Evolutionary conservation across 306 rosid species (phyloP), one percentile per base, ranked within the genome.

Genomic region (Ormosia semicastrata): DNA sequence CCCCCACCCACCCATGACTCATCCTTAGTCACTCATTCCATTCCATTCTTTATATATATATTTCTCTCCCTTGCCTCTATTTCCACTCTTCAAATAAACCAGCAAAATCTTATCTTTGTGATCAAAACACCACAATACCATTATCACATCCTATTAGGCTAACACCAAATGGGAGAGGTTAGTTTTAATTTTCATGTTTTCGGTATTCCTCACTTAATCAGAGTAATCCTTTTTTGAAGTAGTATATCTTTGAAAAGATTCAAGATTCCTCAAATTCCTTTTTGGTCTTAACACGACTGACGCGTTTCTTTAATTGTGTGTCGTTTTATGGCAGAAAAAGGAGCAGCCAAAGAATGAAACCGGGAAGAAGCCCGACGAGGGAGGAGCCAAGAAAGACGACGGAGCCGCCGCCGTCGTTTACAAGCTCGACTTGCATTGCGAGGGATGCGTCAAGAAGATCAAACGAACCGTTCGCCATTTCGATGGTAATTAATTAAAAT

Each of bases 361-460:
- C 8, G 93, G 87, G 76, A 95, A 95, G 89, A 95, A 93, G 78
- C 53, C 89, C 41, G 88, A 57, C 40, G 88, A 67, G 1, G 86
- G 78, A 46, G 78, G 63, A 46, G 89, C 86, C 69, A 91, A 86
- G 88, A 92, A 92, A 60, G 93, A 83, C 72, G 93, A 90, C 49
- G 88, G 66, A 11, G 63, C 81, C 0, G 15, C 66, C 12, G 82
- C 95, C 32, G 89, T 85, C 81, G 89, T 95, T 76, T 89, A 81
- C 49, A 93, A 89, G 81, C 82, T 92, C 40, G 98, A 91, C 60
- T 82, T 90, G 83, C 97, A 93, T 89, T 93, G 98, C 75, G 98
- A 93, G 8, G 99, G 99, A 4, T 92, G 98, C 78, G 86, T 92
- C 11, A 86, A 92, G 83, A 92, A 93, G 80, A 81, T 93, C 71